Percentiles rank a stretch among this genome's conserved stretches.
Conservation (phyloP, 2,329 filamentous ascomycete genomes). For the Ophiostoma ips region DNA sequence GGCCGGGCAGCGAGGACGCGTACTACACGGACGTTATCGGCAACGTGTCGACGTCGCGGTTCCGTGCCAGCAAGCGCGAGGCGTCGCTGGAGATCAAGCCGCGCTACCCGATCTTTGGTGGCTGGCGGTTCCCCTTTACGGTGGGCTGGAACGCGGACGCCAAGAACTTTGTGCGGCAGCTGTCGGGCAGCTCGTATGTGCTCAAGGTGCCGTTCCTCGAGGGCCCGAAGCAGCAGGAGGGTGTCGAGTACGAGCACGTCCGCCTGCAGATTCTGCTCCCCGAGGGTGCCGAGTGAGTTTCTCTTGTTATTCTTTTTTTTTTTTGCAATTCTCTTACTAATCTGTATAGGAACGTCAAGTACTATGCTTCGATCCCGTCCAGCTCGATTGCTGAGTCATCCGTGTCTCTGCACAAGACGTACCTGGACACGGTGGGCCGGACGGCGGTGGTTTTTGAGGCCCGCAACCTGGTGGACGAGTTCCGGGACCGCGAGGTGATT, state of each 20-base stretch:
- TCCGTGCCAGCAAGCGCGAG: conserved; percentile 63
- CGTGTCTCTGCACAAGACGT: conserved; percentile 63
- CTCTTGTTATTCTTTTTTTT: too few relatives aligned
- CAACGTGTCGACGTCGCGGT: conserved; percentile 88
- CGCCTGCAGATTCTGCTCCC: conserved; percentile 74
- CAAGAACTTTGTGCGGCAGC: conserved; percentile 57
- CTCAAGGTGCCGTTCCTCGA: conserved; percentile 88
- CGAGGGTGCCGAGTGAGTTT: conserved; percentile 81
- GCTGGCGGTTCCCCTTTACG: conserved; percentile 96
- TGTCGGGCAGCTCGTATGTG: conserved; percentile 53
- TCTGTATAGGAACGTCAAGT: conserved; percentile 68
- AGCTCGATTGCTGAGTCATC: conserved; percentile 44
- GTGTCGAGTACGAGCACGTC: conserved; percentile 71
- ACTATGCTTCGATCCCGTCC: conserved; percentile 56
- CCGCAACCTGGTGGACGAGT: conserved; percentile 79
- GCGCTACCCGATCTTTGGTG: conserved; percentile 89
- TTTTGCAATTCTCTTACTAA: too few relatives aligned
- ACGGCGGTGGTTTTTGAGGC: conserved; percentile 70
- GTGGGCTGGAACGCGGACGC: conserved; percentile 91
- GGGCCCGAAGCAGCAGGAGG: conserved; percentile 74
- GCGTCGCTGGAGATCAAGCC: conserved; percentile 83
- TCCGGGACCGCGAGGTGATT: conserved; percentile 68
- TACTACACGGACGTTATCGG: conserved; percentile 96
- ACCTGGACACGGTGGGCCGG: conserved; percentile 84
- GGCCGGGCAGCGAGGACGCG: conserved; percentile 64